These are phyloP conservation scores for Fomitiporia mediterranea DNA, from an alignment of 1,284 basidiomycete species.

Conservation along the genomic window DNA sequence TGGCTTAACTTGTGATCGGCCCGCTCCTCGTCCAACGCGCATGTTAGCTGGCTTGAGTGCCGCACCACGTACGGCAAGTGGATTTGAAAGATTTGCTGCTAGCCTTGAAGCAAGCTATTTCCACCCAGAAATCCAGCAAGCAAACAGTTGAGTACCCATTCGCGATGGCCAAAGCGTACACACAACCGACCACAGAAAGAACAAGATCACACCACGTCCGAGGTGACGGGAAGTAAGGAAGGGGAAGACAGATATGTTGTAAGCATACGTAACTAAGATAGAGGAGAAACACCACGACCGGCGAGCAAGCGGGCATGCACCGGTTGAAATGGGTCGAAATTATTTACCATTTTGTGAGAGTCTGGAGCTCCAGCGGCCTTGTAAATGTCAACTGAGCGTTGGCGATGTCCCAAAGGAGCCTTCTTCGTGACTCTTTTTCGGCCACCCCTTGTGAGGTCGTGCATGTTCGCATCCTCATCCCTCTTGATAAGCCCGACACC, in stretches of 20 bases:
- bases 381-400: slow-evolving; percentile 51
- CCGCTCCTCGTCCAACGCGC: slow-evolving; percentile 44
- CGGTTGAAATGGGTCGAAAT: slow-evolving; percentile 38
- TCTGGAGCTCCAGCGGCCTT: slow-evolving; percentile 44
- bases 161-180: slow-evolving; percentile 9
- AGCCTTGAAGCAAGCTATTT: slow-evolving; percentile 32
- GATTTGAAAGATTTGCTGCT: slow-evolving; percentile 38
- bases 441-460: slow-evolving; percentile 62
- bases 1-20: slow-evolving; percentile 30
- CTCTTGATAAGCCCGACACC: slow-evolving; percentile 54
- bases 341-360: slow-evolving; percentile 62
- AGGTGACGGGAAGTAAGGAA: slow-evolving; percentile 29
- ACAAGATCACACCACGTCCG: slow-evolving; percentile 9
- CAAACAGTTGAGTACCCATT: slow-evolving; percentile 30
- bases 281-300: slow-evolving; percentile 29
- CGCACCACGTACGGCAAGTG: slow-evolving; percentile 52
- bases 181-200: slow-evolving; percentile 5
- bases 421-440: slow-evolving; percentile 50
- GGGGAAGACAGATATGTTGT: slow-evolving; percentile 34
- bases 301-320: slow-evolving; percentile 24
- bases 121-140: slow-evolving; percentile 23
- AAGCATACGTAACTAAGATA: slow-evolving; percentile 37
- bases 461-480: slow-evolving; percentile 68
- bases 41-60: slow-evolving; percentile 41
- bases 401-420: slow-evolving; percentile 48